Base-by-base conservation (phyloP, 768 basidiomycete genomes). In the Pleurotus giganteus region DNA sequence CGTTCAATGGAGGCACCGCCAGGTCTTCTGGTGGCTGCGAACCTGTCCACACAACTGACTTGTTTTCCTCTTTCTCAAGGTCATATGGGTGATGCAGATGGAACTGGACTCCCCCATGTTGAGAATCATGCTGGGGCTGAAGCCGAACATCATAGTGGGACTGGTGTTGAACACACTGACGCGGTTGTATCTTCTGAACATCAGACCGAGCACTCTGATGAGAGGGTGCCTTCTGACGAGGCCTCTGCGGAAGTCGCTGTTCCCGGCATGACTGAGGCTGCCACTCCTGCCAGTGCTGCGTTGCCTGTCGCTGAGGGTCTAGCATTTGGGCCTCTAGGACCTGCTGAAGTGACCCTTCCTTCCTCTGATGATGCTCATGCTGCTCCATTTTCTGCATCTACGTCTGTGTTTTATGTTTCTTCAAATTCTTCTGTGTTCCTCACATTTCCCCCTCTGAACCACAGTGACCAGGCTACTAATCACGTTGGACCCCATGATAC, bases 1-100 rank as follows among this genome's bases (percentile, higher is more conserved):
- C 57, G 4, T 61, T 57, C 65, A 67, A 70, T 74, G 72, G 71
- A 74, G 71, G 63, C 69, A 74, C 77, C 34, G 49, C 32, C 34
- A 51, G 49, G 17, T 11, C 26, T 74, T 73, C 64, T 68, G 71
- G 75, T 80, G 77, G 55, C 31, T 42, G 49, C 44, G 27, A 26
- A 52, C 19, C 54, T 39, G 45, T 56, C 58, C 82, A 74, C 78
- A 74, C 75, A 67, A 71, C 88, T 89, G 70, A 90, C 81, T 66
- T 70, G 68, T 67, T 65, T 64, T 69, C 77, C 63, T 74, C 72
- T 79, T 69, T 61, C 67, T 72, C 64, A 67, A 68, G 60, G 64
- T 72, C 71, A 67, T 67, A 64, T 70, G 58, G 67, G 57, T 44
- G 56, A 56, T 42, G 53, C 55, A 53, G 45, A 62, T 29, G 47